phyloP scores from a whole-genome alignment of 2,329 filamentous ascomycete genomes.

The Aureobasidium uvarum region DNA sequence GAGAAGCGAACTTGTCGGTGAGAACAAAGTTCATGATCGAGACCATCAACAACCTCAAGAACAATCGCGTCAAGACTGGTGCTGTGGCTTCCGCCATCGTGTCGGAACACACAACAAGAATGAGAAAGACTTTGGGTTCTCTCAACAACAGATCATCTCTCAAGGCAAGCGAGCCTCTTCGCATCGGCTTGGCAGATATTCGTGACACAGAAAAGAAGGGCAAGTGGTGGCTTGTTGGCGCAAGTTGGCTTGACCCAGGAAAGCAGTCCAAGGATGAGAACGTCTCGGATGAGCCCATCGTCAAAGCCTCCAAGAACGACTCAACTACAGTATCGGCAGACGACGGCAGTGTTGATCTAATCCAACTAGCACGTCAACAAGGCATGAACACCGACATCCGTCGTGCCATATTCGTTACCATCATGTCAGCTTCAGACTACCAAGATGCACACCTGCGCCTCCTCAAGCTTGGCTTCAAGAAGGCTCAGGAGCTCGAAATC shows the following conservation, averaged over 20 bases:
- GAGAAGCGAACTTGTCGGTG: constrained; percentile 71
- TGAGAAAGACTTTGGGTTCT: constrained; percentile 83
- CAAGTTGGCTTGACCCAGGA: constrained; percentile 67
- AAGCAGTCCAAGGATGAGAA: constrained; percentile 29
- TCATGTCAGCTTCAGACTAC: constrained; percentile 81
- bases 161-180: constrained; percentile 76
- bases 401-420: constrained; percentile 86
- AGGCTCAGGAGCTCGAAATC: constrained; percentile 80
- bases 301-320: constrained; percentile 5
- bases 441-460: constrained; percentile 80
- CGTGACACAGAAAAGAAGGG: constrained; percentile 79
- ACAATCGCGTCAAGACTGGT: constrained; percentile 81
- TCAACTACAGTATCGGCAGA: constrained; percentile 25
- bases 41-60: constrained; percentile 90
- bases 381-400: constrained; percentile 85
- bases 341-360: constrained; percentile 59
- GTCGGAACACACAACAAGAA: constrained; percentile 78
- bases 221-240: constrained; percentile 98
- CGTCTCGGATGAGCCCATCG: background rate
- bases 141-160: constrained; percentile 65
- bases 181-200: constrained; percentile 78
- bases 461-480: constrained; percentile 79
- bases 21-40: constrained; percentile 98
- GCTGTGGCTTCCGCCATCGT: constrained; percentile 67
- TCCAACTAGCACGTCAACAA: constrained; percentile 71